These are phyloP conservation scores for Cryoendolithus antarcticus DNA, from an alignment of 2,329 filamentous ascomycete genomes.

Conservation along the genomic window DNA sequence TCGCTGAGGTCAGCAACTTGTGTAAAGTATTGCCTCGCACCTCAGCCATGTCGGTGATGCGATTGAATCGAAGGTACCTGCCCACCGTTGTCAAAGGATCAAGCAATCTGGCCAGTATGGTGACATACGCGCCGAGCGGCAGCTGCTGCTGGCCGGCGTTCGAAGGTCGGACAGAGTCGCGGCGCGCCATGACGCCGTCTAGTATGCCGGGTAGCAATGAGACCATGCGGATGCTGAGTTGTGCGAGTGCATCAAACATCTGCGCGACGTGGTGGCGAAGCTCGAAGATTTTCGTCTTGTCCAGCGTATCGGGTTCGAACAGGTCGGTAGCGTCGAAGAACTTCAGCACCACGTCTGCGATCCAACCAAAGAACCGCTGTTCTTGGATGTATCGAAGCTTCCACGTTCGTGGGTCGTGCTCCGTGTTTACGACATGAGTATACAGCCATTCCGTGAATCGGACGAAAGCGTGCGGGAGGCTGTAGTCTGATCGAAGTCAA, in stretches of 20 bases:
- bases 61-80: too few relatives aligned
- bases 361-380: constrained; percentile 10
- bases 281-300: background rate
- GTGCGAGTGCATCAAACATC: constrained; percentile 7
- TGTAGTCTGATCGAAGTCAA: constrained; percentile 1
- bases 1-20: background rate
- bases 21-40: background rate
- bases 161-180: constrained; percentile 13
- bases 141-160: constrained; percentile 8
- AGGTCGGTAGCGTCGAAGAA: constrained; percentile 14
- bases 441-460: constrained; percentile 9
- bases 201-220: constrained; percentile 10
- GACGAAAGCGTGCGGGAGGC: background rate
- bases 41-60: background rate
- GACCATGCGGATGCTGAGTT: constrained; percentile 10
- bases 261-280: constrained; percentile 1
- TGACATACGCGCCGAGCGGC: constrained; percentile 9
- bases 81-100: constrained; percentile 1
- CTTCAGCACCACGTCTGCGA: constrained; percentile 12
- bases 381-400: constrained; percentile 10
- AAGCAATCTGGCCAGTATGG: constrained; percentile 8
- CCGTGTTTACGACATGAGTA: constrained; percentile 10
- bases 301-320: background rate
- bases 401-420: constrained; percentile 9
- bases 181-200: constrained; percentile 9